Evolutionary conservation across 2,329 filamentous ascomycete species (phyloP).

Genomic region (Amauroascus verrucosus): DNA sequence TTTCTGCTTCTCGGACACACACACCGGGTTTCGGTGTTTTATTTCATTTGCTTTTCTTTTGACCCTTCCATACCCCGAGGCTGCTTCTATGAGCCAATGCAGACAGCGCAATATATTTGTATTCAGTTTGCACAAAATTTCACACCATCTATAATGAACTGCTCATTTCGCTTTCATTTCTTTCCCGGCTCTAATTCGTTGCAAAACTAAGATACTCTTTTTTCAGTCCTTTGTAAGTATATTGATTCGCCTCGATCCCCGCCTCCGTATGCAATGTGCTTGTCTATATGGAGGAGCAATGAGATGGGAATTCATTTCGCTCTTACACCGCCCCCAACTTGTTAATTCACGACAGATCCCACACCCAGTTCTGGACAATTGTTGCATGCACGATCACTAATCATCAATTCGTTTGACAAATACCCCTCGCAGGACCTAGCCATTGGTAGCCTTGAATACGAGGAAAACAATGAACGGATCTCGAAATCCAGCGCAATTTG

Average conservation of each 20-base stretch:
- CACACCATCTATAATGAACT: not conserved
- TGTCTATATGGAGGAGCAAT: too few species aligned
- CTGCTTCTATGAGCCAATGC: conserved; percentile 6
- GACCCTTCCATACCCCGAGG: not conserved
- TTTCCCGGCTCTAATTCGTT: too few species aligned
- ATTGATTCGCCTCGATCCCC: too few species aligned
- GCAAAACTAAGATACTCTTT: too few species aligned
- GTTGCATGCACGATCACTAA: not conserved
- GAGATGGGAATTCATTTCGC: not conserved
- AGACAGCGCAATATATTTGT: not conserved
- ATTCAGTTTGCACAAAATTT: not conserved
- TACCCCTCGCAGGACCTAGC: too few species aligned
- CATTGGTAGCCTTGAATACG: conserved; percentile 6
- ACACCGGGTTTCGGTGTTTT: not conserved
- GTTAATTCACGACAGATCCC: too few species aligned
- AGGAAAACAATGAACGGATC: too few species aligned
- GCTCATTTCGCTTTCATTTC: not conserved
- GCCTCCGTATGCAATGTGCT: too few species aligned
- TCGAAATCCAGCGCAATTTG: not conserved
- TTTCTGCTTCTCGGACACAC: not conserved
- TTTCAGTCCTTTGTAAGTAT: too few species aligned
- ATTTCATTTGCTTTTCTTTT: not conserved
- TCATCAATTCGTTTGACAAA: not conserved
- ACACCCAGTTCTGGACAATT: too few species aligned
- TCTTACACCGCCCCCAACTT: too few species aligned